Evolutionary conservation across 306 rosid species (phyloP).

Genomic region (Prinsepia uniflora): DNA sequence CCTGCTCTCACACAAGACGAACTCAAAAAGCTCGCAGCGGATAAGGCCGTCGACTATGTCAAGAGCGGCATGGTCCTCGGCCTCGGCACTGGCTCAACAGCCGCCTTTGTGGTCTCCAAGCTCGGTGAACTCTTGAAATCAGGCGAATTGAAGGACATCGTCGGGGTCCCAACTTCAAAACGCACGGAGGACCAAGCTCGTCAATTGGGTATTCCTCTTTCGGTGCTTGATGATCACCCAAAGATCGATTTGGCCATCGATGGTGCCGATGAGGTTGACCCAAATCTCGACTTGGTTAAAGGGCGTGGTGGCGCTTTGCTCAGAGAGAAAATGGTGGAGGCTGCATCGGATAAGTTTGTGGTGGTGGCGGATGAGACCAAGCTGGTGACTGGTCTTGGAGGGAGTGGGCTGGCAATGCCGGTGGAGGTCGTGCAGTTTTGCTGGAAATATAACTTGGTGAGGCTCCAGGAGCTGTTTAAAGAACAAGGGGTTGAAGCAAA

Average conservation of each 20-base stretch:
- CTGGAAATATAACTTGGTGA: slow-evolving; percentile 63
- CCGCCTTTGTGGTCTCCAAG: slow-evolving; percentile 80
- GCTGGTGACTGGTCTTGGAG: slow-evolving; percentile 61
- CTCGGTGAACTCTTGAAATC: slow-evolving; percentile 59
- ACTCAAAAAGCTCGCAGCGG: slow-evolving; percentile 80
- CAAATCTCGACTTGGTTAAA: slow-evolving; percentile 61
- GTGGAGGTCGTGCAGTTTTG: slow-evolving; percentile 90
- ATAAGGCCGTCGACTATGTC: slow-evolving; percentile 74
- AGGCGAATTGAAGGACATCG: slow-evolving; percentile 55
- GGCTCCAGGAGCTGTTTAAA: slow-evolving; percentile 59
- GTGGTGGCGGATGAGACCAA: slow-evolving; percentile 77
- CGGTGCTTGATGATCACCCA: slow-evolving; percentile 70
- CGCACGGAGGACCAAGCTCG: slow-evolving; percentile 89
- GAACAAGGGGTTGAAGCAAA: slow-evolving; percentile 68
- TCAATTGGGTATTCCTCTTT: slow-evolving; percentile 67
- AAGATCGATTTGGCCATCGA: slow-evolving; percentile 71
- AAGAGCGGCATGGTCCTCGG: slow-evolving; percentile 84
- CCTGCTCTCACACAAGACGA: slow-evolving; percentile 71
- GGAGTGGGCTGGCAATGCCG: slow-evolving; percentile 80
- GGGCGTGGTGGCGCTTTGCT: slow-evolving; percentile 82
- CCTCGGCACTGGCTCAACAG: slow-evolving; percentile 89
- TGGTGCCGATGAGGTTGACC: slow-evolving; percentile 89
- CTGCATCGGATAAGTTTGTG: slow-evolving; percentile 67
- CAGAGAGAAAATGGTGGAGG: slow-evolving; percentile 83
- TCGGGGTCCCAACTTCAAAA: slow-evolving; percentile 76